Conservation (phyloP, 352 stramenopile genomes). For the Vaucheria bursata region DNA sequence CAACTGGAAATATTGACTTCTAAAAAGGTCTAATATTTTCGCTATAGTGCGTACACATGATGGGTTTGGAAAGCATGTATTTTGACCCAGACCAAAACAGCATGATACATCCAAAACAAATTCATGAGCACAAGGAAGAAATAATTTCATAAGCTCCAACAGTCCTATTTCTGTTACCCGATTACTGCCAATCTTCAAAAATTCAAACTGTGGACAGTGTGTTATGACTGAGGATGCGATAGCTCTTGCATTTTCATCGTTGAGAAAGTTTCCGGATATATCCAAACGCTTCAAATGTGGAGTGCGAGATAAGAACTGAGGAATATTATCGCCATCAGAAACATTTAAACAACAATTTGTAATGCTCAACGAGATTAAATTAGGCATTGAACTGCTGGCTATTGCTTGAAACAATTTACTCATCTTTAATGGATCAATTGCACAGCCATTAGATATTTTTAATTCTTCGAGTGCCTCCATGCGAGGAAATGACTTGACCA, state of each 20-base stretch:
- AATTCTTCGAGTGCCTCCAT: not conserved
- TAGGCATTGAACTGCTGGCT: not conserved
- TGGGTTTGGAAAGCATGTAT: not conserved
- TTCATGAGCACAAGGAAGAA: not conserved
- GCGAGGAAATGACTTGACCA: too few species aligned
- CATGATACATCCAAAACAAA: not conserved
- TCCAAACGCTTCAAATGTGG: not conserved
- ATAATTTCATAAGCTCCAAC: not conserved
- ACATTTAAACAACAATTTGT: not conserved
- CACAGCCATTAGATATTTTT: not conserved
- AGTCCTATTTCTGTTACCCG: not conserved
- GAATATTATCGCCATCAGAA: not conserved
- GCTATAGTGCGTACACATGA: not conserved
- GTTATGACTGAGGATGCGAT: not conserved
- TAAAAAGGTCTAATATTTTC: not conserved
- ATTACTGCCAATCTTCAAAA: slow-evolving; percentile 3
- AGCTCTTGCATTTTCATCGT: not conserved
- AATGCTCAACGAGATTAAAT: not conserved
- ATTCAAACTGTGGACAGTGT: not conserved
- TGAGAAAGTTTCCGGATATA: not conserved
- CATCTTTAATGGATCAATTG: not conserved
- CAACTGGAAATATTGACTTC: not conserved
- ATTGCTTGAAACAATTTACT: not conserved
- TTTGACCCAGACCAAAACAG: not conserved
- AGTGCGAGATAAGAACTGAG: not conserved